Percentiles rank a stretch among this genome's conserved stretches.
Evolutionary conservation across 2,329 filamentous ascomycete genomes (phyloP).

Genomic region (Cercospora janseana): DNA sequence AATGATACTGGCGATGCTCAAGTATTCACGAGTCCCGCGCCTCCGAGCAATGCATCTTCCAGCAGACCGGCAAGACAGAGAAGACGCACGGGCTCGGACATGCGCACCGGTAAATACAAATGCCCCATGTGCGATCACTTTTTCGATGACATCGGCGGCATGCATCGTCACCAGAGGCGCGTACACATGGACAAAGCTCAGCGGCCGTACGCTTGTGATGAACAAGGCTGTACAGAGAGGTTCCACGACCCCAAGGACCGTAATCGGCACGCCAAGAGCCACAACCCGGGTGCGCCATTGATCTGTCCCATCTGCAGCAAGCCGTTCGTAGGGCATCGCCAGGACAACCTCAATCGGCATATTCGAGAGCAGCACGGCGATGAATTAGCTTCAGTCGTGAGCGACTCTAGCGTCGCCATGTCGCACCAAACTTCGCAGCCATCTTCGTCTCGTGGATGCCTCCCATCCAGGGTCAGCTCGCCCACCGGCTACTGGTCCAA

Average conservation of each 20-base stretch:
- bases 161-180: conserved; percentile 11
- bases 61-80: background rate
- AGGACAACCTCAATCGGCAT: conserved; percentile 2
- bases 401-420: background rate
- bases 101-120: background rate
- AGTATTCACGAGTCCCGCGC: too few relatives aligned
- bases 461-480: background rate
- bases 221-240: conserved; percentile 1
- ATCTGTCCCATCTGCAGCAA: background rate
- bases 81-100: background rate
- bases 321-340: background rate
- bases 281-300: background rate
- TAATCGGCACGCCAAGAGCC: conserved; percentile 7
- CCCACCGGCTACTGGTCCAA: background rate
- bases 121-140: background rate
- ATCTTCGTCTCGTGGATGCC: background rate
- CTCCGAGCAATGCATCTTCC: background rate
- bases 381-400: background rate
- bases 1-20: background rate
- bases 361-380: background rate
- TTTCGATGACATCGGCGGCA: background rate
- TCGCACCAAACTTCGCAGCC: background rate
- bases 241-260: conserved; percentile 21
- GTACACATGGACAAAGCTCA: conserved; percentile 2
- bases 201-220: conserved; percentile 2